Evolutionary conservation across 257 asterid genomes (phyloP).

Genomic region (Euphrasia confusa): DNA sequence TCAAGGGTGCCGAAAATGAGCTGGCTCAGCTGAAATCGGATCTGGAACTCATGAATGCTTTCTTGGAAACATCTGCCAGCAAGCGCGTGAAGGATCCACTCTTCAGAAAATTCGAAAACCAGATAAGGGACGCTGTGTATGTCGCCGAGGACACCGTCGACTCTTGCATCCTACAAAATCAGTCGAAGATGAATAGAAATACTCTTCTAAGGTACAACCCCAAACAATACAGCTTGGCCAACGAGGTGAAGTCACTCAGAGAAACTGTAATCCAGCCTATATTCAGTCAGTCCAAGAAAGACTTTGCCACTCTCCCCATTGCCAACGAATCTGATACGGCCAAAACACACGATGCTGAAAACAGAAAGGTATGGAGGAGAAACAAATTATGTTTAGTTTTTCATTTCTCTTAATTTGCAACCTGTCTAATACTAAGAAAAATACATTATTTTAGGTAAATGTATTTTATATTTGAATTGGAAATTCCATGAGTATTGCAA

Average conservation of each 20-base stretch:
- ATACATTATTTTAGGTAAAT: no score
- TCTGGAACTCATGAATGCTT: background rate
- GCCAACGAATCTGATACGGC: background rate
- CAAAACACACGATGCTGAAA: no score
- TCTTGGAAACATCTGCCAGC: background rate
- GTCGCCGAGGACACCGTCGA: constrained; percentile 30
- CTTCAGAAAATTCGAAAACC: background rate
- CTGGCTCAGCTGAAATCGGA: background rate
- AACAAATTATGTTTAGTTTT: no score
- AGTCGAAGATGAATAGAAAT: background rate
- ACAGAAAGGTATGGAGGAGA: no score
- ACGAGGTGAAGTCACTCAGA: background rate
- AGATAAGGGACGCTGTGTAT: constrained; percentile 21
- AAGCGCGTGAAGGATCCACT: background rate
- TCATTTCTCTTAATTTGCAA: no score
- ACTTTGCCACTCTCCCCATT: constrained; percentile 5
- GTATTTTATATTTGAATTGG: no score
- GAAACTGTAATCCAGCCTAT: background rate
- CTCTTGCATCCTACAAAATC: background rate
- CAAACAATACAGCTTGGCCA: background rate
- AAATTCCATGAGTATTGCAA: no score
- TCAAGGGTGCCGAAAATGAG: background rate
- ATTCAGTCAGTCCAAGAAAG: background rate
- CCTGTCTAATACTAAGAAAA: no score
- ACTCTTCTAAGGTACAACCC: background rate